Percentiles rank a stretch among this genome's conserved stretches.
Evolutionary conservation across 2,329 filamentous ascomycete genomes (phyloP).

Genomic region (Blastomyces silverae): DNA sequence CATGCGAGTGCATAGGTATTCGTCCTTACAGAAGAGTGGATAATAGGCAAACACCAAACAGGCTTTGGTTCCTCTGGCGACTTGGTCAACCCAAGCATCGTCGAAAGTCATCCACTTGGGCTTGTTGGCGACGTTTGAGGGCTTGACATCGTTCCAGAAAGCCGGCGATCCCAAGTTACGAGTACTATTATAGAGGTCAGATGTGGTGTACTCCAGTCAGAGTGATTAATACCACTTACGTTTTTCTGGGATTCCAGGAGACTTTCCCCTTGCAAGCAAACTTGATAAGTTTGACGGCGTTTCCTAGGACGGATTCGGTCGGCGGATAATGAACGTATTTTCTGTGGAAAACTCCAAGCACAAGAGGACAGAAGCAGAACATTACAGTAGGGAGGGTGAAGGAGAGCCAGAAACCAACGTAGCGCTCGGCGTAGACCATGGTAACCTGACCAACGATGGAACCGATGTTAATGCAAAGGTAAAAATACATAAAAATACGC

Average conservation of each 20-base stretch:
- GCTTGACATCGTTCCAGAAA: conserved; percentile 63
- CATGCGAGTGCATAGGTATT: conserved; percentile 47
- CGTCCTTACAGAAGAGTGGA: conserved; percentile 40
- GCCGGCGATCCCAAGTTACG: conserved; percentile 48
- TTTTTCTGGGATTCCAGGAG: conserved; percentile 54
- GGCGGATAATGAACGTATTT: conserved; percentile 59
- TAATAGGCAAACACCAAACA: conserved; percentile 61
- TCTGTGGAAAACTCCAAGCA: conserved; percentile 54
- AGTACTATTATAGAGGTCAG: conserved; percentile 10
- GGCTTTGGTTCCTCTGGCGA: conserved; percentile 60
- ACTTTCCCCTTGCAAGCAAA: conserved; percentile 58
- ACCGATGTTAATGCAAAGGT: conserved; percentile 61
- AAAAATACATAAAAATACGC: conserved; percentile 41
- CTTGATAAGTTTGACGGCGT: conserved; percentile 55
- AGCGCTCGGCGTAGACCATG: conserved; percentile 56
- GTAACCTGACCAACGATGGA: conserved; percentile 55
- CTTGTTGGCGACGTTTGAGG: conserved; percentile 54
- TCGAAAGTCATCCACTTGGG: conserved; percentile 75
- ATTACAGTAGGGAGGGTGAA: conserved; percentile 55
- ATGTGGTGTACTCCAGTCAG: background rate
- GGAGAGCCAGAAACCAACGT: conserved; percentile 56
- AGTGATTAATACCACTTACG: conserved; percentile 34
- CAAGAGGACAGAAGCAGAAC: conserved; percentile 55
- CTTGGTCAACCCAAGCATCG: conserved; percentile 73
- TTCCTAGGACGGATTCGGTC: conserved; percentile 63